Evolutionary conservation across 108 stramenopile genomes (phyloP).

Genomic region (Nitzschia sp.): DNA sequence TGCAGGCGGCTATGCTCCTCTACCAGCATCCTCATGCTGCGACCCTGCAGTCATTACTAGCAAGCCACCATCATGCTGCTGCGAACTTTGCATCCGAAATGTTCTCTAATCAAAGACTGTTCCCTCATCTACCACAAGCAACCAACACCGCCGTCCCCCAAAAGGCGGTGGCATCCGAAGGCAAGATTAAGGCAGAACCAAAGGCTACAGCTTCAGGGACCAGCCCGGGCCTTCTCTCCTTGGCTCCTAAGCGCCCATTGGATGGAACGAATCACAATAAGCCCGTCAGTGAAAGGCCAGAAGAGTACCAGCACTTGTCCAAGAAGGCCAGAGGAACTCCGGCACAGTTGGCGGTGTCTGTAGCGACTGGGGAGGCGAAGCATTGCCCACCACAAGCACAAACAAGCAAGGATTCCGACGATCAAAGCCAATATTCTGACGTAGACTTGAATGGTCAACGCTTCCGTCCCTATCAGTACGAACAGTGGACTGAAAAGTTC

Average conservation of each 20-base stretch:
- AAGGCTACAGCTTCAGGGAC: not conserved
- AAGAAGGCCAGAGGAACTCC: conserved; percentile 10
- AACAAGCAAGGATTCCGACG: not conserved
- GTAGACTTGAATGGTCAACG: not conserved
- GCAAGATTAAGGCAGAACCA: not conserved
- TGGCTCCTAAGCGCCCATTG: conserved; percentile 3
- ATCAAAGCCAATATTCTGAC: not conserved
- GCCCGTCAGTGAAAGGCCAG: not conserved
- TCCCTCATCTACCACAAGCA: not conserved
- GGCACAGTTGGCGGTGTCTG: not conserved
- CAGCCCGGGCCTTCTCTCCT: not conserved
- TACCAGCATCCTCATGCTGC: conserved; percentile 1
- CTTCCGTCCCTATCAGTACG: conserved; percentile 26
- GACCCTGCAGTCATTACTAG: not conserved
- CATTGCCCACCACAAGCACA: not conserved
- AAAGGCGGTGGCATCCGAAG: not conserved
- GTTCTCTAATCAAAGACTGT: too few species aligned
- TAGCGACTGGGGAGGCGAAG: too few species aligned
- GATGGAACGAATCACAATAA: not conserved
- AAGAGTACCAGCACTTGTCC: conserved; percentile 17
- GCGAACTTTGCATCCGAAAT: not conserved
- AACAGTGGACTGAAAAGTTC: conserved; percentile 45
- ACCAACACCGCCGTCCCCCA: not conserved
- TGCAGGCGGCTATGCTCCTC: not conserved
- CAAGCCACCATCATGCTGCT: not conserved